Conservation (phyloP, 495 filamentous ascomycete genomes). For the Penicillium chermesinum region DNA sequence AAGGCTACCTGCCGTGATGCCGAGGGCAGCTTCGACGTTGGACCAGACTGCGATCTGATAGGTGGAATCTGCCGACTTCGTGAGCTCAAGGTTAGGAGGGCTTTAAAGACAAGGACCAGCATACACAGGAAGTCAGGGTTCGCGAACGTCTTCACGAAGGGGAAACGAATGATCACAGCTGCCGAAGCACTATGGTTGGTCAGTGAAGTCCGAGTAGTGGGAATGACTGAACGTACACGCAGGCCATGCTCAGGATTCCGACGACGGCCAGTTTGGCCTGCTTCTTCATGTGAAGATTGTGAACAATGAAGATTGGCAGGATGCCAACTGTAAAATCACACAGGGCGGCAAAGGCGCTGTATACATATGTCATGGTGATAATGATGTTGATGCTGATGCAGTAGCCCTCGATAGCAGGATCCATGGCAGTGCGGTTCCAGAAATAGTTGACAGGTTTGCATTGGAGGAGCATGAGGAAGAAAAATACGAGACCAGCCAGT, state of each 20-base stretch:
- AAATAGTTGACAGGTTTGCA: slow-evolving; percentile 40
- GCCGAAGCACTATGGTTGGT: slow-evolving; percentile 28
- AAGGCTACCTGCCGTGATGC: slow-evolving; percentile 43
- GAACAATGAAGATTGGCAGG: slow-evolving; percentile 34
- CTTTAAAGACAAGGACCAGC: neutral
- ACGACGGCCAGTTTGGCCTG: slow-evolving; percentile 35
- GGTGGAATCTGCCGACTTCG: slow-evolving; percentile 29
- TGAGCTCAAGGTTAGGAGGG: neutral
- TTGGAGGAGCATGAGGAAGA: slow-evolving; percentile 40
- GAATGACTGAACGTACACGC: slow-evolving; percentile 29
- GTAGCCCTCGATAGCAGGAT: slow-evolving; percentile 27
- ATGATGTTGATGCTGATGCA: slow-evolving; percentile 36
- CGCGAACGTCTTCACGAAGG: slow-evolving; percentile 34
- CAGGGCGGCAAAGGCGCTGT: slow-evolving; percentile 35
- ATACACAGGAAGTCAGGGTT: slow-evolving; percentile 39
- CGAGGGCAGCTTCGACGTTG: slow-evolving; percentile 39
- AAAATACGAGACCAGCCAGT: slow-evolving; percentile 31
- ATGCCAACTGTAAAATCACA: slow-evolving; percentile 43
- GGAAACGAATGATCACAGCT: slow-evolving; percentile 38
- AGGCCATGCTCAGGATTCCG: slow-evolving; percentile 42
- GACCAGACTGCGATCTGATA: slow-evolving; percentile 43
- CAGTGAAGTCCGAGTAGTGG: neutral
- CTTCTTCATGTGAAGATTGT: slow-evolving; percentile 33
- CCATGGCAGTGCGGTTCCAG: slow-evolving; percentile 29
- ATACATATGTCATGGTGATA: slow-evolving; percentile 38